Conservation (phyloP, 2,329 filamentous ascomycete genomes). For the Botrytis medusae region DNA sequence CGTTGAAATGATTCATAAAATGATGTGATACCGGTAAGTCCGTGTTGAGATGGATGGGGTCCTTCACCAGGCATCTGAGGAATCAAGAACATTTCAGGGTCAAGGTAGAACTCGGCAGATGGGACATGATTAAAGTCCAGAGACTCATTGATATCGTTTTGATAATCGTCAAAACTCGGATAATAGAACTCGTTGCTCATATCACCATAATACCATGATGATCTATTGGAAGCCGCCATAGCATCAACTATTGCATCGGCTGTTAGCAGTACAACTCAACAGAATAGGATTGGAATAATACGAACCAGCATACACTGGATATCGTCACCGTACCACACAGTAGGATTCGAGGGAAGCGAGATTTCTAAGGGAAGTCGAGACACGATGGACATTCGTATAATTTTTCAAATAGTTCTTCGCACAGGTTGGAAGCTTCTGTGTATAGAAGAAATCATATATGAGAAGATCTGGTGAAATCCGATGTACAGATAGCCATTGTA, state of each 20-base stretch:
- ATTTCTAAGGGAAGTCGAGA: background rate
- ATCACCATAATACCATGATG: background rate
- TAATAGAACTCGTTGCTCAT: slow-evolving; percentile 12
- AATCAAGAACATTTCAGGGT: slow-evolving; percentile 8
- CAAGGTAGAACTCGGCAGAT: slow-evolving; percentile 12
- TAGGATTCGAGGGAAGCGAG: background rate
- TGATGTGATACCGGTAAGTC: background rate
- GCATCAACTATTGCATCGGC: background rate
- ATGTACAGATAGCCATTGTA: background rate
- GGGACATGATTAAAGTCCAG: background rate
- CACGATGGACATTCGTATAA: background rate
- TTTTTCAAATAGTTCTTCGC: background rate
- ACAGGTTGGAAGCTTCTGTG: background rate
- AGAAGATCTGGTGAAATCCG: background rate
- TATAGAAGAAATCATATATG: slow-evolving; percentile 7
- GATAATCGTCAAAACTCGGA: slow-evolving; percentile 5
- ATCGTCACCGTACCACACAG: background rate
- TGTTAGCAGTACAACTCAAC: background rate
- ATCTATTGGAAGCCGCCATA: slow-evolving; percentile 5
- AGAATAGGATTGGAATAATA: background rate
- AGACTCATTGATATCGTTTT: slow-evolving; percentile 3
- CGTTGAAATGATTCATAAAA: background rate
- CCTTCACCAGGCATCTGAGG: slow-evolving; percentile 7
- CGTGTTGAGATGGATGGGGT: background rate
- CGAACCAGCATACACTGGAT: background rate